Evolutionary conservation across 2,329 filamentous ascomycete genomes (phyloP).

Genomic region (Sclerotinia sclerotiorum): DNA sequence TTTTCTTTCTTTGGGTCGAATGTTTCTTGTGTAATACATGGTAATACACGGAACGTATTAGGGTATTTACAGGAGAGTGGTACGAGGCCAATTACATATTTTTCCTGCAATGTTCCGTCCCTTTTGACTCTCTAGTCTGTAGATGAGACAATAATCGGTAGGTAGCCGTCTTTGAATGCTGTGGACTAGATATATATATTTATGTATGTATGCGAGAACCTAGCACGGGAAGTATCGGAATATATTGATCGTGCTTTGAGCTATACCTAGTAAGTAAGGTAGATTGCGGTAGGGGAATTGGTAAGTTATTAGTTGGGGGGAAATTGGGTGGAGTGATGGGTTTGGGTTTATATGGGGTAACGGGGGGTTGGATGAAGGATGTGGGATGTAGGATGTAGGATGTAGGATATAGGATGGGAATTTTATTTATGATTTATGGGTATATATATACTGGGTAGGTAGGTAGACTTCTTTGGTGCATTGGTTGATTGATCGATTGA

Average conservation of each 20-base stretch:
- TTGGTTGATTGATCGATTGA: too few species aligned
- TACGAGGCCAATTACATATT: neutral
- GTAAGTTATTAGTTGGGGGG: too few species aligned
- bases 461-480: too few species aligned
- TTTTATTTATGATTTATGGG: neutral
- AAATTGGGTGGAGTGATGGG: neutral
- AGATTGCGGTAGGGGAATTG: too few species aligned
- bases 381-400: neutral
- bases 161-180: neutral
- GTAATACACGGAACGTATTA: too few species aligned
- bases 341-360: too few species aligned
- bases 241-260: too few species aligned
- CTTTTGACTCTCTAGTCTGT: too few species aligned
- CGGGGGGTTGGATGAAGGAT: neutral
- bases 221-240: neutral
- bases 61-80: neutral
- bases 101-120: neutral
- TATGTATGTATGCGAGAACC: neutral
- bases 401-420: too few species aligned
- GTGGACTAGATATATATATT: neutral
- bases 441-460: too few species aligned
- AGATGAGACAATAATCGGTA: neutral
- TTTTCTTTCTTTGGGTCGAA: too few species aligned
- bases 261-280: neutral
- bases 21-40: neutral